These are phyloP conservation scores for Hypoxylon sp. DNA, from an alignment of 2,329 filamentous ascomycete species.

Conservation along the genomic window DNA sequence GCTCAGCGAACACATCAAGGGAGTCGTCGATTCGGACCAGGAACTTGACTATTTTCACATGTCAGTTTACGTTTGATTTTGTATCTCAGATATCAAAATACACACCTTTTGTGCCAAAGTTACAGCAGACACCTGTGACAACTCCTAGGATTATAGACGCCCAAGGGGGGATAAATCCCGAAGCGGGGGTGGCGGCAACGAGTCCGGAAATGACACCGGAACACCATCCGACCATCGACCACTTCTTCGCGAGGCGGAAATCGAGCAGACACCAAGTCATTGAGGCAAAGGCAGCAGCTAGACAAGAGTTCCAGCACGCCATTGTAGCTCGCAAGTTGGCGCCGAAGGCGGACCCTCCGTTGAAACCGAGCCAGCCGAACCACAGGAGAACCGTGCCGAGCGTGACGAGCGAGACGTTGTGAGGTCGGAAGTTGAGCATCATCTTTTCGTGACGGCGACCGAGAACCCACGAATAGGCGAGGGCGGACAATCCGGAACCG, in stretches of 20 bases:
- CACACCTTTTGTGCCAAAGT: slow-evolving; percentile 74
- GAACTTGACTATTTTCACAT: slow-evolving; percentile 64
- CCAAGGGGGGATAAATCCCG: slow-evolving; percentile 77
- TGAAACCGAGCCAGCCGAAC: slow-evolving; percentile 99
- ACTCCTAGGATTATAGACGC: slow-evolving; percentile 76
- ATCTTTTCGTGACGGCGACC: slow-evolving; percentile 98
- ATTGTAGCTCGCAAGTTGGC: slow-evolving; percentile 94
- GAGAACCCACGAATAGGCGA: slow-evolving; percentile 96
- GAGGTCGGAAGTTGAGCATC: slow-evolving; percentile 99
- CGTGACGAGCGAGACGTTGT: slow-evolving; percentile 98
- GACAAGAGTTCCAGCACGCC: slow-evolving; percentile 98
- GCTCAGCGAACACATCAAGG: slow-evolving; percentile 79
- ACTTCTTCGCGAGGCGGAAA: slow-evolving; percentile 93
- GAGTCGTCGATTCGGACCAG: slow-evolving; percentile 76
- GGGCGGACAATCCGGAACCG: slow-evolving; percentile 88
- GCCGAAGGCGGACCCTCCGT: slow-evolving; percentile 94
- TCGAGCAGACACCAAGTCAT: slow-evolving; percentile 97
- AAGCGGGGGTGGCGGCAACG: slow-evolving; percentile 77
- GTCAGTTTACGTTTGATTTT: slow-evolving; percentile 21
- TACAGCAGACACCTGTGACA: slow-evolving; percentile 74
- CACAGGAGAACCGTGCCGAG: slow-evolving; percentile 95
- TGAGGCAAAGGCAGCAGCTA: slow-evolving; percentile 91
- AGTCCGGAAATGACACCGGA: slow-evolving; percentile 79
- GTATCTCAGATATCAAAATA: background rate
- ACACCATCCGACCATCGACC: slow-evolving; percentile 84